Base-by-base conservation (phyloP, 2,329 filamentous ascomycete genomes). In the Xylaria sp. region DNA sequence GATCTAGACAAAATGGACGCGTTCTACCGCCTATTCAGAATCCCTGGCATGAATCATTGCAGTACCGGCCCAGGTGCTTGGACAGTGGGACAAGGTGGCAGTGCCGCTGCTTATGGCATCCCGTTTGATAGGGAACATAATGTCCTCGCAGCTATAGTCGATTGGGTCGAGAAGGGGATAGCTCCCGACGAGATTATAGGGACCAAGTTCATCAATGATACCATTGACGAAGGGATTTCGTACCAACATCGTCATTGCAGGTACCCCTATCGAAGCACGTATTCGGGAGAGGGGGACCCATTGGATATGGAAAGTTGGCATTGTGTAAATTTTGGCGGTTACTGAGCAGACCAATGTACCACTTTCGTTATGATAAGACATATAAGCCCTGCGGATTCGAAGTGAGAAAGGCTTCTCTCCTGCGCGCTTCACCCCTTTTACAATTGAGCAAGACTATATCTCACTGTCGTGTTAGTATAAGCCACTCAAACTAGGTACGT, bases 11-110 rank as follows among this genome's bases (percentile, higher is more conserved):
- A 62, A 51, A 61, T 67, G 56, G 70, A 61, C 41, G 52, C 74
- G 0, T 83, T 83, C 71, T 83, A 84, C 70, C 81, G 85, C 55
- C 83, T 81, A 73, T 87, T 76, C 56, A 68, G 74, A 18, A 84
- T 84, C 75, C 84, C 76, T 66, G 87, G 86, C 7, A 84, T 86
- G 77, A 80, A 78, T 25, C 82, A 87, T 74, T 84, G 86, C 74
- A 70, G 68, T 39, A 82, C 82, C 2, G 87, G 87, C 7, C 78
- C 77, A 1, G 85, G 86, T 1, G 85, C 85, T 0, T 80, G 76
- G 72, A 70, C 72, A 6, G 50, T 82, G 2, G 79, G 80, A 0
- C 72, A 77, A 60, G 62, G 71, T 6, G 55, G 74, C 41, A 52
- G 46, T 0, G 58, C 73, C 0, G 54, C 75, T 0, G 73, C 73